These are phyloP conservation scores for Rhinocladiella similis DNA, from an alignment of 2,329 filamentous ascomycete species.

Conservation along the genomic window DNA sequence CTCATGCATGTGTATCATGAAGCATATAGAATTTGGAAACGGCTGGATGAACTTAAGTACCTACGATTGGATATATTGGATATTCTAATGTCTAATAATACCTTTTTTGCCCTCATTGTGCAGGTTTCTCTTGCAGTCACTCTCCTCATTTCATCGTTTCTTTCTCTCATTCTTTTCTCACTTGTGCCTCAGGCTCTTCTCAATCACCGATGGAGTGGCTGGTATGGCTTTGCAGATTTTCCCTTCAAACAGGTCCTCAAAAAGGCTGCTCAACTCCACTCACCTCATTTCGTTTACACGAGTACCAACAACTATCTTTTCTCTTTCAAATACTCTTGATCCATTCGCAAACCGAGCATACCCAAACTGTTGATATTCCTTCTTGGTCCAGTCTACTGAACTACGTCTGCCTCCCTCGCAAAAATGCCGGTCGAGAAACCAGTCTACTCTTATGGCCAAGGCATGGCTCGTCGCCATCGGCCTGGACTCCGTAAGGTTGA, in stretches of 20 bases:
- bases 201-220: no score
- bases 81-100: constrained; percentile 29
- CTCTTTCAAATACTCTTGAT: no score
- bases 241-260: no score
- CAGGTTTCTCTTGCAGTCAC: background rate
- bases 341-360: no score
- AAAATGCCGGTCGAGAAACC: no score
- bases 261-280: no score
- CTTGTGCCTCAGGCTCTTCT: background rate
- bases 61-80: constrained; percentile 33
- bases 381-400: no score
- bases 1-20: constrained; percentile 2
- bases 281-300: no score
- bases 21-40: constrained; percentile 21
- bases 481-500: background rate
- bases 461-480: no score
- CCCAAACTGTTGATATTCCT: no score
- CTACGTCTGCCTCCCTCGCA: background rate
- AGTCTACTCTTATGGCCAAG: background rate
- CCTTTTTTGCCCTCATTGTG: constrained; percentile 2
- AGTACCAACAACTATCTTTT: no score
- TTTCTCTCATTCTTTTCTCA: background rate
- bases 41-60: constrained; percentile 28
- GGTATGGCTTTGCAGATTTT: no score
- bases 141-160: background rate